These are phyloP conservation scores for Cornus controversa DNA, from an alignment of 148 eudicot species.

Conservation along the genomic window DNA sequence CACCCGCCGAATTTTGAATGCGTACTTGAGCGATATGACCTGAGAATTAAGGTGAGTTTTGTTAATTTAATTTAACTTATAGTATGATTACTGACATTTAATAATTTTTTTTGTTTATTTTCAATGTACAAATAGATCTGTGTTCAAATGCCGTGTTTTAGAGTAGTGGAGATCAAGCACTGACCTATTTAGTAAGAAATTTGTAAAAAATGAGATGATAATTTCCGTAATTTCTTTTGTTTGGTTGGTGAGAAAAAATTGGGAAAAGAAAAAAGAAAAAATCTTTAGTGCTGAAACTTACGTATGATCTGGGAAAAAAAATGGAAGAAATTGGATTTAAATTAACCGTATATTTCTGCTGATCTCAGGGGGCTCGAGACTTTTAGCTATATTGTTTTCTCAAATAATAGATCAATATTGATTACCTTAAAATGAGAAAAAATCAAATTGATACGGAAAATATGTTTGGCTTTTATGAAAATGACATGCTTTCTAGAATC, in stretches of 20 bases:
- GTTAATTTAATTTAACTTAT: neutral
- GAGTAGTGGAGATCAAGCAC: slow-evolving; percentile 16
- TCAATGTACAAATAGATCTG: slow-evolving; percentile 8
- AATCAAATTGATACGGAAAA: neutral
- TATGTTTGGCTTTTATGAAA: neutral
- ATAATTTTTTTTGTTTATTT: neutral
- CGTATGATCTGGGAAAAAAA: neutral
- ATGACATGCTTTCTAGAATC: neutral
- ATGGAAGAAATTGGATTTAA: neutral
- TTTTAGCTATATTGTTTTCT: neutral
- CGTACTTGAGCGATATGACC: slow-evolving; percentile 4
- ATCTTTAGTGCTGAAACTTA: too few relatives aligned
- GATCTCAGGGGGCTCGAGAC: neutral
- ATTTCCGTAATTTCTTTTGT: neutral
- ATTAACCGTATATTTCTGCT: neutral
- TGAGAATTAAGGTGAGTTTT: slow-evolving; percentile 19
- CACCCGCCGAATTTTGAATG: neutral
- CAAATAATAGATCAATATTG: neutral
- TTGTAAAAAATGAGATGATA: neutral
- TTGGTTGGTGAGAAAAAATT: neutral
- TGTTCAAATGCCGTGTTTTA: neutral
- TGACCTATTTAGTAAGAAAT: neutral
- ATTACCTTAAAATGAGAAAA: neutral
- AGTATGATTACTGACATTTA: neutral
- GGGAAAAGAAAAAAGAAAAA: neutral